A percentile compares a stretch with the other conserved stretches of the same genome.
These are phyloP conservation scores for Xylaria bambusicola DNA, from an alignment of 495 filamentous ascomycete species.

Conservation along the genomic window DNA sequence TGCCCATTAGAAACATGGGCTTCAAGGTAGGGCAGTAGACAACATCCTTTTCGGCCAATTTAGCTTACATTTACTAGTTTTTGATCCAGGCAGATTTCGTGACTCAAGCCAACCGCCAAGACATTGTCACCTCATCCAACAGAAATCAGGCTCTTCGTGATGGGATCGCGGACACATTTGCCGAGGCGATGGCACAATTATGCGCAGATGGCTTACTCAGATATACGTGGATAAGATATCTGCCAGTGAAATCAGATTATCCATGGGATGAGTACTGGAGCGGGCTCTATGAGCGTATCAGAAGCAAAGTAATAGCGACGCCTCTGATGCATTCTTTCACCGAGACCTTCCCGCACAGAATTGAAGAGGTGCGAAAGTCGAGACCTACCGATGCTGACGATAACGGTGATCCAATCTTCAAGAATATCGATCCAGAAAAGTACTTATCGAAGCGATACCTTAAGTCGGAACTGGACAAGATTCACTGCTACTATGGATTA, in stretches of 20 bases:
- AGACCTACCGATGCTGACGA: background rate
- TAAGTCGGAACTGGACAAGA: background rate
- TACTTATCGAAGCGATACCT: background rate
- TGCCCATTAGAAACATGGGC: conserved; percentile 38
- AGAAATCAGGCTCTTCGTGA: conserved; percentile 30
- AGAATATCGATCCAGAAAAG: background rate
- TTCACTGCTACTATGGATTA: background rate
- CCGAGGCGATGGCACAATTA: conserved; percentile 29
- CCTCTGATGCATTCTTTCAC: background rate
- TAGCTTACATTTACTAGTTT: conserved; percentile 26
- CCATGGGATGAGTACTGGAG: background rate
- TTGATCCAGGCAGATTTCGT: conserved; percentile 52
- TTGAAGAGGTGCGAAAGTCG: background rate
- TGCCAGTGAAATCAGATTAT: conserved; percentile 27
- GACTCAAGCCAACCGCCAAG: conserved; percentile 45
- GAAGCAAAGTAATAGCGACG: background rate
- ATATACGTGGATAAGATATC: conserved; percentile 36
- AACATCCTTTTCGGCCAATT: background rate
- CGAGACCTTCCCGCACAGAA: background rate
- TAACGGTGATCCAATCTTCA: background rate
- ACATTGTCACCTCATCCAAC: conserved; percentile 32
- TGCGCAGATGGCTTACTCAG: conserved; percentile 25
- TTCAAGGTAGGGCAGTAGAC: conserved; percentile 26
- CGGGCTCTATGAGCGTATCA: background rate
- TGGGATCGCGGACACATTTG: conserved; percentile 33